phyloP scores from a whole-genome alignment of 164 flowering plant genomes.

The Vitis vinifera region DNA sequence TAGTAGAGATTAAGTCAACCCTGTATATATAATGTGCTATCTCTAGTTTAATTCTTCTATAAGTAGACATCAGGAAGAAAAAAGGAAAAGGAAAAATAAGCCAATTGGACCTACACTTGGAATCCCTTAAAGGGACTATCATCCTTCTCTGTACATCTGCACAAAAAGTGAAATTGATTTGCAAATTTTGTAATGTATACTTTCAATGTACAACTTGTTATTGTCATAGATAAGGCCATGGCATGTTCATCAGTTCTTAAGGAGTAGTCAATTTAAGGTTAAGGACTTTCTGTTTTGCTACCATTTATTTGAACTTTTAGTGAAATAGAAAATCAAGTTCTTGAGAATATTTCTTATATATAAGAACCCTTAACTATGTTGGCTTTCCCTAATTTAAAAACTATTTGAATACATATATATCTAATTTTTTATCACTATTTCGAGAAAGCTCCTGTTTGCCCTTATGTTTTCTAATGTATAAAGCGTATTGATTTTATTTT shows the following conservation, averaged over 20 bases:
- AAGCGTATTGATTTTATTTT: too few relatives aligned
- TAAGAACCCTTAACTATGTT: not conserved
- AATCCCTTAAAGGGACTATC: conserved; percentile 8
- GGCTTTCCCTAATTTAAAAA: not conserved
- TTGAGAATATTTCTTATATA: not conserved
- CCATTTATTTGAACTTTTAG: not conserved
- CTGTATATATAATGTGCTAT: conserved; percentile 18
- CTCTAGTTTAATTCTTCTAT: conserved; percentile 13
- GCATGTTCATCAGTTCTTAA: conserved; percentile 4
- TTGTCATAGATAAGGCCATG: conserved; percentile 14
- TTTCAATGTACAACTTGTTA: conserved; percentile 23
- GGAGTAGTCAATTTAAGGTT: not conserved
- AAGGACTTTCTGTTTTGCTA: not conserved
- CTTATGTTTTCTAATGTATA: too few relatives aligned
- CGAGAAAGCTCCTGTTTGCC: too few relatives aligned
- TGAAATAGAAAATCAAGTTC: conserved; percentile 4
- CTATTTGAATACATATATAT: too few relatives aligned
- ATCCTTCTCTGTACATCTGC: conserved; percentile 36
- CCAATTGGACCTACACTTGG: conserved; percentile 6
- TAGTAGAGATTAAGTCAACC: conserved; percentile 17
- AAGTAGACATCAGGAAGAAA: conserved; percentile 9
- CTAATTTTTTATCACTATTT: too few relatives aligned
- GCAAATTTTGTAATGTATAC: conserved; percentile 31
- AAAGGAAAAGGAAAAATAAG: not conserved
- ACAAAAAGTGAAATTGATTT: conserved; percentile 34